Percentiles rank a stretch among this genome's conserved stretches.
These are phyloP conservation scores for Eragrostis nindensis DNA, from an alignment of 176 grass and related monocot species.

Conservation along the genomic window DNA sequence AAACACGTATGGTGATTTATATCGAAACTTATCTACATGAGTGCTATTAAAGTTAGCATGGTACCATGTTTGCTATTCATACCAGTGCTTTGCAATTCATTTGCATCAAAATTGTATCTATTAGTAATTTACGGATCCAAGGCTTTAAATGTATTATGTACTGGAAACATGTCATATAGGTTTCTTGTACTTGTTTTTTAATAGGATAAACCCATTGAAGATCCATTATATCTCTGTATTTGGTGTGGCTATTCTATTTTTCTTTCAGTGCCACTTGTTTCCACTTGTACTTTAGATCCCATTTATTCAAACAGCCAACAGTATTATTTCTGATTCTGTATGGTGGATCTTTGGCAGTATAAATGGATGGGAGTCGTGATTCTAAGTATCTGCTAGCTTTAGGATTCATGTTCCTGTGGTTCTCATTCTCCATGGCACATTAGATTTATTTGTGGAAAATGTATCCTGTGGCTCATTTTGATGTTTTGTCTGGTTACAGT, in stretches of 20 bases:
- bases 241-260: not conserved
- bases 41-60: constrained; percentile 2
- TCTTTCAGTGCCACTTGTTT: not conserved
- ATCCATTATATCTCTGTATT: not conserved
- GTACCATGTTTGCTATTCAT: not conserved
- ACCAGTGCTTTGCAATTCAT: not conserved
- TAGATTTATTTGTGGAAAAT: constrained; percentile 6
- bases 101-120: not conserved
- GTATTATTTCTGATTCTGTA: not conserved
- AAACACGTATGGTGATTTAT: constrained; percentile 74
- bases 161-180: not conserved
- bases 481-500: constrained; percentile 47
- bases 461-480: constrained; percentile 29
- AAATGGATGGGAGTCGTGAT: not conserved
- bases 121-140: constrained; percentile 5
- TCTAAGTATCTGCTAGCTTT: not conserved
- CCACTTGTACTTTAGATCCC: not conserved
- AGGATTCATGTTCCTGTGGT: not conserved
- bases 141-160: not conserved
- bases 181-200: not conserved
- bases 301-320: not conserved
- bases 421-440: not conserved
- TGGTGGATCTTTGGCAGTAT: not conserved
- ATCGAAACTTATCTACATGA: constrained; percentile 11
- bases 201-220: not conserved